Evolutionary conservation across 2,329 filamentous ascomycete genomes (phyloP), one percentile per base, ranked within the genome.

Genomic region (Chaetomium sp.): DNA sequence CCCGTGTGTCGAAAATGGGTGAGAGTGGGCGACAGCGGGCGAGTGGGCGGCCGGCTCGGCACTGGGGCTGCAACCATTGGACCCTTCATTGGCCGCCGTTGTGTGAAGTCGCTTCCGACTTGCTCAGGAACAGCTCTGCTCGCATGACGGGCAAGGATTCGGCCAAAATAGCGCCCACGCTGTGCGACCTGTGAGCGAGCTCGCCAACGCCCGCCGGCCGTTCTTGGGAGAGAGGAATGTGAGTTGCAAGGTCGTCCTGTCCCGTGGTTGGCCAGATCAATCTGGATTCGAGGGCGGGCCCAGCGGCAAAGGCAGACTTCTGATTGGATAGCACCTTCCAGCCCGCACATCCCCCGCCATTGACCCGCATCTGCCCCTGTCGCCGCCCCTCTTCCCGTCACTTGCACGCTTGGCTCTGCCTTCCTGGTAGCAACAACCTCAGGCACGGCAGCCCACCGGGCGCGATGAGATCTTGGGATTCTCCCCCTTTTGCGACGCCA

Each of bases 61-160:
- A 62, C 65, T 72, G 69, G 71, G 70, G 69, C 71, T 72, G 72
- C 72, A 64, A 69, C 50, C 42, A 38, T 47, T 47, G 54, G 25
- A n/a, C 10, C 31, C 45, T 27, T 29, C 64, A 74, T 76, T 76
- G 78, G 77, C 75, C 75, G 70, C 63, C 62, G 8, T 25, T 9
- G 70, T 76, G 75, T 78, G 75, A 76, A 75, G 73, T 76, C 73
- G 74, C 74, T 71, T 76, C 76, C 78, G 72, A 80, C 78, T 81
- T 77, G 79, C 76, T 77, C 71, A 75, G 74, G 74, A 70, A 76
- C 74, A 74, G 72, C 73, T 75, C 72, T 72, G 72, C 73, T 71
- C 75, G 77, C 76, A 80, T 80, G 73, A 77, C 67, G 71, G 72
- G 67, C 73, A 38, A 71, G 60, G 61, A 58, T 59, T 59, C 13